Conservation (phyloP, 176 grass and related monocot species). For the Oryza longistaminata region DNA sequence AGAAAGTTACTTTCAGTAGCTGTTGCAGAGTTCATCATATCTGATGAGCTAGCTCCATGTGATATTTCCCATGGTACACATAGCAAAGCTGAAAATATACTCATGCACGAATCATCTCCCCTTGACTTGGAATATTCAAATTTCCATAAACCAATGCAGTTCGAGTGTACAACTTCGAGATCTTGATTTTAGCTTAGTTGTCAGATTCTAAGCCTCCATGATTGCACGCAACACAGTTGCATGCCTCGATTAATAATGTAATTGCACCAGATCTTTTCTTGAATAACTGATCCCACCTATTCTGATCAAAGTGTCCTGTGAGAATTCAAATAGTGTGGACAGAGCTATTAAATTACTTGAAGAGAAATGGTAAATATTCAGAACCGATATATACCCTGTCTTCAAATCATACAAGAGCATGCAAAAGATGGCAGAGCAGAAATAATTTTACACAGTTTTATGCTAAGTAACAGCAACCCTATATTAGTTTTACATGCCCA, state of each 20-base stretch:
- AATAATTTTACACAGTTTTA: slow-evolving; percentile 26
- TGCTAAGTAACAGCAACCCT: slow-evolving; percentile 7
- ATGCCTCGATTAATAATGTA: background rate
- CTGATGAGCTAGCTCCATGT: background rate
- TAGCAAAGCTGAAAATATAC: slow-evolving; percentile 30
- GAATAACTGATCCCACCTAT: background rate
- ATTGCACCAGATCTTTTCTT: background rate
- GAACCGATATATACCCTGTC: background rate
- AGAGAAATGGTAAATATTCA: slow-evolving; percentile 12
- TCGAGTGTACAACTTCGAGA: slow-evolving; percentile 30
- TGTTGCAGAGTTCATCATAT: slow-evolving; percentile 22
- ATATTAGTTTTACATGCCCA: slow-evolving; percentile 21
- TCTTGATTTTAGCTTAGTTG: slow-evolving; percentile 32
- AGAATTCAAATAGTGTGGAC: slow-evolving; percentile 2
- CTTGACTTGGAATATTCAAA: slow-evolving; percentile 55
- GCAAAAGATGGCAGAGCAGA: background rate
- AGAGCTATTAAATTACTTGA: background rate
- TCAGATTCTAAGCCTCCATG: slow-evolving; percentile 38
- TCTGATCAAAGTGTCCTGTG: background rate
- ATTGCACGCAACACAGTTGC: slow-evolving; percentile 23
- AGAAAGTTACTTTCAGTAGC: slow-evolving; percentile 11
- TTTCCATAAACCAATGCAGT: slow-evolving; percentile 32
- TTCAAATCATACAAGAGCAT: slow-evolving; percentile 27
- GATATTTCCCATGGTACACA: slow-evolving; percentile 28
- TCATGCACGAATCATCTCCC: slow-evolving; percentile 37